Conservation (phyloP, 2,329 filamentous ascomycete species). For the Penicillium sp. region DNA sequence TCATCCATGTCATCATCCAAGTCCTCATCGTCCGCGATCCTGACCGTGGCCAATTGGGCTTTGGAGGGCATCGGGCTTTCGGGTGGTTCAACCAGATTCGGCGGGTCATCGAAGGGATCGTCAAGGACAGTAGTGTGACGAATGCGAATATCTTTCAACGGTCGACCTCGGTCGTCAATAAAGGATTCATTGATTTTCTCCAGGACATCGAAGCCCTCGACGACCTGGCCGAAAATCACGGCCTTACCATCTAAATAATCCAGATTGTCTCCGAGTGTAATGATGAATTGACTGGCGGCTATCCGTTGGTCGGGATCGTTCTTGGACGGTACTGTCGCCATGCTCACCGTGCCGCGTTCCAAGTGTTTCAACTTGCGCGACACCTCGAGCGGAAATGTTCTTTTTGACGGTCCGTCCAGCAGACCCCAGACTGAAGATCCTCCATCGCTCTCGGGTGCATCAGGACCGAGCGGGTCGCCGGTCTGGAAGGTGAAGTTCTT, state of each 20-base stretch:
- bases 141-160: slow-evolving; percentile 90
- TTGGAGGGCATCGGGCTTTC: slow-evolving; percentile 77
- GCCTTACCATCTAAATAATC: slow-evolving; percentile 90
- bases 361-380: slow-evolving; percentile 83
- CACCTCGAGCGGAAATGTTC: slow-evolving; percentile 80
- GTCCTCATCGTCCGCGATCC: slow-evolving; percentile 86
- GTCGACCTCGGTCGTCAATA: slow-evolving; percentile 78
- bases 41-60: slow-evolving; percentile 83
- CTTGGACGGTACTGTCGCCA: slow-evolving; percentile 82
- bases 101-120: slow-evolving; percentile 83
- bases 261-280: slow-evolving; percentile 84
- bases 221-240: slow-evolving; percentile 92
- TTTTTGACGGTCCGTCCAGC: slow-evolving; percentile 66
- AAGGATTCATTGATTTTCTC: slow-evolving; percentile 93
- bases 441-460: slow-evolving; percentile 81
- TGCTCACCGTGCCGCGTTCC: slow-evolving; percentile 89
- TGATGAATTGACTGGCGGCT: slow-evolving; percentile 88
- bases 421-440: slow-evolving; percentile 91
- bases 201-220: slow-evolving; percentile 89
- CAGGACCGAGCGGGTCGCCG: slow-evolving; percentile 86
- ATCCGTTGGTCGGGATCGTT: slow-evolving; percentile 77
- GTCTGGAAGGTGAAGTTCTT: slow-evolving; percentile 96
- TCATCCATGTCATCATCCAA: slow-evolving; percentile 76
- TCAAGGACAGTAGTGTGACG: slow-evolving; percentile 90
- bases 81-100: slow-evolving; percentile 71